phyloP scores from a whole-genome alignment of 164 flowering plant genomes.

The Echeveria elegans region DNA sequence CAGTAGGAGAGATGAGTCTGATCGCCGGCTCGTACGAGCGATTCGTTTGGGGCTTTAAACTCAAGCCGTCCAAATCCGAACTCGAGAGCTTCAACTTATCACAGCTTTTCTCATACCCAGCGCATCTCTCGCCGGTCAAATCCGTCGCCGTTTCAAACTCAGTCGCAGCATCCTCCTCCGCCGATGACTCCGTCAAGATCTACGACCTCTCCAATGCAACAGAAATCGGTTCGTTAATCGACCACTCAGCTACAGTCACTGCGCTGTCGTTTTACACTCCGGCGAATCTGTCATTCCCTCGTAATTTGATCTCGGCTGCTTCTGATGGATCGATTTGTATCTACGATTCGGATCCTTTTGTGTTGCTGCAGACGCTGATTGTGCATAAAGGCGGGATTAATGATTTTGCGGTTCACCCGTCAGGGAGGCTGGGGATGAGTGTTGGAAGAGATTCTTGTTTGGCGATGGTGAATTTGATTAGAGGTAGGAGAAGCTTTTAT shows the following conservation, averaged over 20 bases:
- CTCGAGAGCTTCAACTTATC: conserved; percentile 32
- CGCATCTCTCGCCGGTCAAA: conserved; percentile 67
- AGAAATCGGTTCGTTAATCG: conserved; percentile 58
- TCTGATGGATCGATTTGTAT: conserved; percentile 68
- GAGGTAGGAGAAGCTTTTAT: conserved; percentile 74
- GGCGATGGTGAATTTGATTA: conserved; percentile 72
- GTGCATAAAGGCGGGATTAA: conserved; percentile 54
- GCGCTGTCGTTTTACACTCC: conserved; percentile 63
- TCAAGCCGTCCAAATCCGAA: conserved; percentile 28
- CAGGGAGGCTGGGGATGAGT: conserved; percentile 64
- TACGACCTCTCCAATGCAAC: conserved; percentile 58
- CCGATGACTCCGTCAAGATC: conserved; percentile 72
- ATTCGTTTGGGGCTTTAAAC: conserved; percentile 77
- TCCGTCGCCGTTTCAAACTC: too few relatives aligned
- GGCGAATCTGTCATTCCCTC: conserved; percentile 51
- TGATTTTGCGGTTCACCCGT: conserved; percentile 56
- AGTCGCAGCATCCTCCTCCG: conserved; percentile 68
- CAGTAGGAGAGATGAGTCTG: conserved; percentile 32
- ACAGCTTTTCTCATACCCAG: conserved; percentile 71
- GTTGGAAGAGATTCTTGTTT: conserved; percentile 72
- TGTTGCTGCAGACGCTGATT: conserved; percentile 45
- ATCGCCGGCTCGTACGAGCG: conserved; percentile 92
- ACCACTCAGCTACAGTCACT: conserved; percentile 52
- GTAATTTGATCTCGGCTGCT: conserved; percentile 61
- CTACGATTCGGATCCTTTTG: conserved; percentile 78